phyloP scores from a whole-genome alignment of 805 yeast species.

The Myxozyma melibiosi region DNA sequence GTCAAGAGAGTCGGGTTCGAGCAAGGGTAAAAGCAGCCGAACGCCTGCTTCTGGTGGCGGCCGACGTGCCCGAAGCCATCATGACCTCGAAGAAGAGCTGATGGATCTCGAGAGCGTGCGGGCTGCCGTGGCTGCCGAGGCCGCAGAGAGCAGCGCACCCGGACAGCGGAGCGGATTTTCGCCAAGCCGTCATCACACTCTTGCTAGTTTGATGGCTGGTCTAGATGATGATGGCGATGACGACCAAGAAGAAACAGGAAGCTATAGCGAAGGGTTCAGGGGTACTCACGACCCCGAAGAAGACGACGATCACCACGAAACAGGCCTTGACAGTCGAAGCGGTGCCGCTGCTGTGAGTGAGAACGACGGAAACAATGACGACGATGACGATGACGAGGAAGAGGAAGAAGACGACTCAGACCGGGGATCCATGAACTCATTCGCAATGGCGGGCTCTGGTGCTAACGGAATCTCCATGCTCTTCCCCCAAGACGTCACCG shows the following conservation, averaged over 20 bases:
- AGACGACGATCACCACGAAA: slow-evolving; percentile 35
- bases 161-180: not conserved
- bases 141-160: slow-evolving; percentile 1
- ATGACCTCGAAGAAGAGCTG: slow-evolving; percentile 25
- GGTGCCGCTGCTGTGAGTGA: slow-evolving; percentile 37
- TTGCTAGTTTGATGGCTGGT: slow-evolving; percentile 10
- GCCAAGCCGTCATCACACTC: slow-evolving; percentile 10
- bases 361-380: slow-evolving; percentile 27
- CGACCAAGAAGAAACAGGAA: slow-evolving; percentile 18
- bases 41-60: slow-evolving; percentile 13
- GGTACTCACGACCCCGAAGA: no score
- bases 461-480: slow-evolving; percentile 20
- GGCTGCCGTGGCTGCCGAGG: slow-evolving; percentile 18
- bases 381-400: slow-evolving; percentile 34
- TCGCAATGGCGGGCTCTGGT: slow-evolving; percentile 7
- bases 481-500: slow-evolving; percentile 28
- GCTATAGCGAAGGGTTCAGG: slow-evolving; percentile 28
- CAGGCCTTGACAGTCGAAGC: slow-evolving; percentile 40
- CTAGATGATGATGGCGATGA: slow-evolving; percentile 28
- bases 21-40: not conserved
- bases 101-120: slow-evolving; percentile 21
- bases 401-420: slow-evolving; percentile 24
- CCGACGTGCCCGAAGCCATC: slow-evolving; percentile 21
- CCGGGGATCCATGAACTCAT: slow-evolving; percentile 5
- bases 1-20: not conserved